Conservation (phyloP, 192 early-diverging fungal species). For the Phycomyces nitens region DNA sequence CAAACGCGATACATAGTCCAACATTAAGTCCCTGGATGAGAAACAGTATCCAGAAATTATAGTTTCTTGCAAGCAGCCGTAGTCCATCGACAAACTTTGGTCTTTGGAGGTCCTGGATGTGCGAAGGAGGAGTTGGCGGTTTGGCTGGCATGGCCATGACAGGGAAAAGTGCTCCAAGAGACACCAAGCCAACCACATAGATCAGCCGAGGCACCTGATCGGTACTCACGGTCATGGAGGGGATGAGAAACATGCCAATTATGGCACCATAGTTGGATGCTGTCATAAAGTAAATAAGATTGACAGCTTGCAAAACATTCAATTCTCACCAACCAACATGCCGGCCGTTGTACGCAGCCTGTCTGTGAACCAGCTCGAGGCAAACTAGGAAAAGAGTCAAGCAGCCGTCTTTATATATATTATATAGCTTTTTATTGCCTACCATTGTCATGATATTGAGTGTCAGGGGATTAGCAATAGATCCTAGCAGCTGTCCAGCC, state of each 20-base stretch:
- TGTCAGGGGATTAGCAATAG: slow-evolving; percentile 23
- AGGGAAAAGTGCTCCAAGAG: slow-evolving; percentile 15
- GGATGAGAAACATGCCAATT: slow-evolving; percentile 30
- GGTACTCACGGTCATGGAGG: slow-evolving; percentile 15
- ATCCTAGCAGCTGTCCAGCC: slow-evolving; percentile 28
- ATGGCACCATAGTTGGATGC: slow-evolving; percentile 34
- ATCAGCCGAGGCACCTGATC: slow-evolving; percentile 15
- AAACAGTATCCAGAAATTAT: slow-evolving; percentile 28
- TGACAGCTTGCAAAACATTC: neutral
- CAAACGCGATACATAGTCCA: slow-evolving; percentile 29
- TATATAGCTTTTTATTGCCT: neutral
- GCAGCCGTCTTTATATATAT: neutral
- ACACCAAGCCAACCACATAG: slow-evolving; percentile 16
- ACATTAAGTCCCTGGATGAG: slow-evolving; percentile 32
- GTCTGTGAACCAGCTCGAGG: slow-evolving; percentile 13
- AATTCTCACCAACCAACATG: slow-evolving; percentile 11
- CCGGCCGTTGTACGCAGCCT: slow-evolving; percentile 15
- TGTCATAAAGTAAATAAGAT: neutral
- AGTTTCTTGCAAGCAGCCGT: slow-evolving; percentile 24
- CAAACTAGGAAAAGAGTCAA: neutral
- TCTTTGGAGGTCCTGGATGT: neutral
- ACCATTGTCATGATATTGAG: slow-evolving; percentile 34
- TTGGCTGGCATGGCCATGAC: slow-evolving; percentile 26
- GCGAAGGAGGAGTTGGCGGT: slow-evolving; percentile 23
- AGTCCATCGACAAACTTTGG: slow-evolving; percentile 22